A percentile compares a stretch with the other conserved stretches of the same genome.
These are phyloP conservation scores for Uronychia setigera DNA, from an alignment of 73 alveolate species.

Conservation along the genomic window DNA sequence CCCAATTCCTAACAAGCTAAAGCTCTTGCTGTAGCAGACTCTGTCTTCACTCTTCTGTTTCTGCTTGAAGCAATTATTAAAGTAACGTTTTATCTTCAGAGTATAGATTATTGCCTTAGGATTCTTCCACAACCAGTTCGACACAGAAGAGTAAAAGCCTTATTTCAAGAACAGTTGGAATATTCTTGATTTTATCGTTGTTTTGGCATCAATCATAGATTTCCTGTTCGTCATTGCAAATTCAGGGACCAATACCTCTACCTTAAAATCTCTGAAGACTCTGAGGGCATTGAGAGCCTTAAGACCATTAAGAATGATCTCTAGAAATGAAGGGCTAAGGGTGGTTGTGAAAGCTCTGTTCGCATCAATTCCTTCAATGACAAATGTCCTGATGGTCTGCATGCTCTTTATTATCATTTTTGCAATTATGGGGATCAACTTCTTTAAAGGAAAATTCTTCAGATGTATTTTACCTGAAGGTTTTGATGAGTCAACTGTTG, in stretches of 20 bases:
- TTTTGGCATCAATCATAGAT: background rate
- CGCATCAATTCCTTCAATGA: background rate
- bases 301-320: slow-evolving; percentile 12
- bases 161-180: background rate
- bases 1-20: background rate
- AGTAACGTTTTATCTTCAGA: background rate
- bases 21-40: background rate
- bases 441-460: slow-evolving; percentile 1
- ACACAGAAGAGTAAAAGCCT: background rate
- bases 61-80: background rate
- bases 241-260: background rate
- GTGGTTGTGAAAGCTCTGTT: slow-evolving; percentile 16
- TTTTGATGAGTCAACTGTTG: background rate
- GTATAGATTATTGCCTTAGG: too few relatives aligned
- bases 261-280: slow-evolving; percentile 3
- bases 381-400: slow-evolving; percentile 8
- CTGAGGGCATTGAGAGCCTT: slow-evolving; percentile 45
- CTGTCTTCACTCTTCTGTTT: slow-evolving; percentile 3
- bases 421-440: slow-evolving; percentile 31
- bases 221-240: background rate
- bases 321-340: slow-evolving; percentile 6
- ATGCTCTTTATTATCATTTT: slow-evolving; percentile 18
- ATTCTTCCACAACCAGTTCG: too few relatives aligned
- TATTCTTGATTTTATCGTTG: slow-evolving; percentile 3
- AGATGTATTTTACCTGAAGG: background rate